Base-by-base conservation (phyloP, 257 asterid species). In the Orobanche coerulescens region DNA sequence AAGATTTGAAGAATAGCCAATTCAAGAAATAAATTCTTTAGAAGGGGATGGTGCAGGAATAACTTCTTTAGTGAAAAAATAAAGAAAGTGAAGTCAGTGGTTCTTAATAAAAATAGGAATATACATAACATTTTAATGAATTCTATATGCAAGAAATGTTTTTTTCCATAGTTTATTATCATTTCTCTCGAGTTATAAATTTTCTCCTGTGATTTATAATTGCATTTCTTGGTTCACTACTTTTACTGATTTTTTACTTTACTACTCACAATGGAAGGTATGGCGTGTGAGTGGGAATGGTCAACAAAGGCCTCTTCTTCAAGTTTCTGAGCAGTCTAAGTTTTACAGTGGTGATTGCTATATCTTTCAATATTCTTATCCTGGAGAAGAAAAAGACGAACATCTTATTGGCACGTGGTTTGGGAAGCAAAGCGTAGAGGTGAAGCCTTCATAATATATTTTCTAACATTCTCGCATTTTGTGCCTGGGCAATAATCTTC, bases 251-350 rank as follows among this genome's bases (percentile, higher is more conserved):
- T 62, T 54, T 69, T 59, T 53, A 44, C 59, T 30, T 37, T 52
- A 16, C 58, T 65, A 57, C 54, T 79, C 30, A 16, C 34, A 22
- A 61, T 52, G 39, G 61, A 24, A 94, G 99, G 99, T 87, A 71
- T 94, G 99, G 99, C 87, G 82, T 65, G 95, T 87, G 62, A 84
- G 87, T 79, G 97, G 97, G 62, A 84, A 90, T 79, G 97, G 97
- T 66, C 87, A 80, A 73, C 68, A 78, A 61, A 94, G 83, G 79
- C 77, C 77, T 71, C 87, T 85, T 78, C 94, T 94, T 72, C 63
- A 74, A 49, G 76, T 69, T 66, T 70, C 88, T 9, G 95, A 90
- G 44, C 96, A 87, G 82, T 84, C 95, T 58, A 94, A 87, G 69
- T 94, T 94, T 65, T 90, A 87, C 64, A 76, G 95, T 78, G 99